A percentile compares a stretch with the other conserved stretches of the same genome.
Conservation (phyloP, 176 grass and related monocot species). For the Saccharum spontaneum region DNA sequence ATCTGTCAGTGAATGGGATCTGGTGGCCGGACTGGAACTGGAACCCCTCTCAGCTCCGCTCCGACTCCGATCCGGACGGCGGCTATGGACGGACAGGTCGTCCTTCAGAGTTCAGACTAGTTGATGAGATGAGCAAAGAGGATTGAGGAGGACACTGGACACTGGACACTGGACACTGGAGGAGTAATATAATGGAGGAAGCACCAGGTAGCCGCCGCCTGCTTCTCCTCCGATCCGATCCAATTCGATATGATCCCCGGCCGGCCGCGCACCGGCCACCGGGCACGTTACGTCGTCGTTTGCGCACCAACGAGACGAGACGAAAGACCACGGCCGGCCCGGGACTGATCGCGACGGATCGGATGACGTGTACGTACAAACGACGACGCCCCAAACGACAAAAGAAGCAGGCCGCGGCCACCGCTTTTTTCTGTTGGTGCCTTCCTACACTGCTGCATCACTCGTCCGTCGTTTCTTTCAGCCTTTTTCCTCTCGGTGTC, state of each 20-base stretch:
- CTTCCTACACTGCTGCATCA: neutral
- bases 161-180: neutral
- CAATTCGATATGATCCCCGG: neutral
- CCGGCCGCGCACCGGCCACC: neutral
- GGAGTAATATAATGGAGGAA: neutral
- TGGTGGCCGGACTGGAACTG: neutral
- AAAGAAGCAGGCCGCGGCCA: neutral
- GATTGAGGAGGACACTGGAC: no score
- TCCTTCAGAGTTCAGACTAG: neutral
- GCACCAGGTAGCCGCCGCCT: neutral
- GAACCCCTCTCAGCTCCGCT: neutral
- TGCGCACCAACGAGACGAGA: neutral
- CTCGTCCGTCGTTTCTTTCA: neutral
- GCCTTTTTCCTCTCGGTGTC: neutral
- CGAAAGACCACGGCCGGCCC: no score
- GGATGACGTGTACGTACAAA: no score
- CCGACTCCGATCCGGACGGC: no score
- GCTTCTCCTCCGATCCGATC: neutral
- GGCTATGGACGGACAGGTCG: neutral
- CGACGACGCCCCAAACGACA: neutral
- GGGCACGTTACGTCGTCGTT: neutral
- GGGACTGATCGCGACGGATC: no score
- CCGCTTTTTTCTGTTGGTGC: neutral
- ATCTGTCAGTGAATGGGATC: neutral
- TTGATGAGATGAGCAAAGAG: neutral